phyloP scores from a whole-genome alignment of 2,329 filamentous ascomycete species.

The Aspergillus chevalieri region DNA sequence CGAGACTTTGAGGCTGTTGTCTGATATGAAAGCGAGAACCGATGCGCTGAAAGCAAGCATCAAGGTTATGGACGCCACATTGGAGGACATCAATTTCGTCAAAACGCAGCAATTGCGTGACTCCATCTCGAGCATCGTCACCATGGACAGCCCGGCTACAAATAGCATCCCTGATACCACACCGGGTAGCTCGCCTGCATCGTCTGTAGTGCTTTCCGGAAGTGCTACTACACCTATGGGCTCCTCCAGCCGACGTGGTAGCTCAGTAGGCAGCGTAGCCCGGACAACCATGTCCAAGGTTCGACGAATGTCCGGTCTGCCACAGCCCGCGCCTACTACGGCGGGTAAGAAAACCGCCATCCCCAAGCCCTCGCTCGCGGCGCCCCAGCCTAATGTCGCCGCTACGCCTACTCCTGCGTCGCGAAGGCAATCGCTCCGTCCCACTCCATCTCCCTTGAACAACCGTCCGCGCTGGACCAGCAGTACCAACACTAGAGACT shows the following conservation, averaged over 20 bases:
- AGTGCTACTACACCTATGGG: constrained; percentile 43
- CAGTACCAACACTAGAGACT: constrained; percentile 58
- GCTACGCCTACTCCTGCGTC: constrained; percentile 47
- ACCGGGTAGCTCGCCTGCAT: constrained; percentile 65
- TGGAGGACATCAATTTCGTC: constrained; percentile 63
- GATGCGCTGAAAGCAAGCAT: constrained; percentile 69
- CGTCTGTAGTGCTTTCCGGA: constrained; percentile 53
- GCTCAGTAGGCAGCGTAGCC: constrained; percentile 38
- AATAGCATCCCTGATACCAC: constrained; percentile 62
- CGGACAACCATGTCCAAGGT: constrained; percentile 35
- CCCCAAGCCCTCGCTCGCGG: constrained; percentile 29
- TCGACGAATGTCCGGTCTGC: constrained; percentile 45
- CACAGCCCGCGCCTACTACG: constrained; percentile 27
- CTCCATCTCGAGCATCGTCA: constrained; percentile 87
- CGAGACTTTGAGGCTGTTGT: constrained; percentile 79
- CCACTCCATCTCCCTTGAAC: constrained; percentile 37
- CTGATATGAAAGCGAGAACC: constrained; percentile 80
- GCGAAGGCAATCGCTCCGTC: constrained; percentile 36
- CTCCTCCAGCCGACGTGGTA: constrained; percentile 43
- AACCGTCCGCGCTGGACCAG: constrained; percentile 67
- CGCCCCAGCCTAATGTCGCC: constrained; percentile 40
- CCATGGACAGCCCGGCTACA: constrained; percentile 67
- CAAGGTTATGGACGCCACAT: constrained; percentile 63
- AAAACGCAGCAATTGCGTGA: constrained; percentile 75
- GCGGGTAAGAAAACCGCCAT: constrained; percentile 33